Conservation (phyloP, 306 rosid species). For the Dalbergia cultrata region DNA sequence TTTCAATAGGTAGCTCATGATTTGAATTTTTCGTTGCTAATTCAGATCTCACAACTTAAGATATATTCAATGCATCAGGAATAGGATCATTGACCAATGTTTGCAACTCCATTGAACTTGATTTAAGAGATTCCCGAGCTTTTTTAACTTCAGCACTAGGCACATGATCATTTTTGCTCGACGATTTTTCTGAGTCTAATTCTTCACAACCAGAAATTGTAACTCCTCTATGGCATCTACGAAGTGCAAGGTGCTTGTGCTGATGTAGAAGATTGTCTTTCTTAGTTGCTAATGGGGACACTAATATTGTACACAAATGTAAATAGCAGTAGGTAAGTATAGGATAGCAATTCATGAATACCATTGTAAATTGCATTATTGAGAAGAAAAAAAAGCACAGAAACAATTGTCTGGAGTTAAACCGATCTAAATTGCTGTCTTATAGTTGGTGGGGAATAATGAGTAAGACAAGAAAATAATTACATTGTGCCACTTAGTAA, state of each 20-base stretch:
- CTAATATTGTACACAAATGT: not conserved
- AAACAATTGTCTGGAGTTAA: slow-evolving; percentile 3
- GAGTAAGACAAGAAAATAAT: not conserved
- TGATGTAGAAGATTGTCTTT: slow-evolving; percentile 42
- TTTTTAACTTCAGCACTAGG: slow-evolving; percentile 56
- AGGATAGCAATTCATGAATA: slow-evolving; percentile 23
- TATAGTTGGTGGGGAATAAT: not conserved
- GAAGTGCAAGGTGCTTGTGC: slow-evolving; percentile 55
- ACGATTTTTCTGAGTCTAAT: slow-evolving; percentile 18
- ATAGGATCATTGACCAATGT: slow-evolving; percentile 80
- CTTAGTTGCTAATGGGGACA: slow-evolving; percentile 45
- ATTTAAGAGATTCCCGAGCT: slow-evolving; percentile 70
- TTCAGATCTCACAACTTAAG: slow-evolving; percentile 58
- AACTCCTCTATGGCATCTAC: slow-evolving; percentile 57
- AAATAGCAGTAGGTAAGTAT: not conserved
- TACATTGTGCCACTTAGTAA: slow-evolving; percentile 1
- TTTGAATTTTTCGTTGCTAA: slow-evolving; percentile 49
- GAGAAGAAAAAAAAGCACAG: not conserved
- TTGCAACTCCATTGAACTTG: slow-evolving; percentile 68
- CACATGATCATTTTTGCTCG: slow-evolving; percentile 36
- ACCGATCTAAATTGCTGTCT: not conserved
- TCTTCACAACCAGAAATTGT: slow-evolving; percentile 59
- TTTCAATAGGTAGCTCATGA: slow-evolving; percentile 49
- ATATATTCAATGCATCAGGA: slow-evolving; percentile 63
- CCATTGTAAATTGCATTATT: slow-evolving; percentile 6